Conservation (phyloP, 805 yeast species). For the Phaffomyces thermotolerans region DNA sequence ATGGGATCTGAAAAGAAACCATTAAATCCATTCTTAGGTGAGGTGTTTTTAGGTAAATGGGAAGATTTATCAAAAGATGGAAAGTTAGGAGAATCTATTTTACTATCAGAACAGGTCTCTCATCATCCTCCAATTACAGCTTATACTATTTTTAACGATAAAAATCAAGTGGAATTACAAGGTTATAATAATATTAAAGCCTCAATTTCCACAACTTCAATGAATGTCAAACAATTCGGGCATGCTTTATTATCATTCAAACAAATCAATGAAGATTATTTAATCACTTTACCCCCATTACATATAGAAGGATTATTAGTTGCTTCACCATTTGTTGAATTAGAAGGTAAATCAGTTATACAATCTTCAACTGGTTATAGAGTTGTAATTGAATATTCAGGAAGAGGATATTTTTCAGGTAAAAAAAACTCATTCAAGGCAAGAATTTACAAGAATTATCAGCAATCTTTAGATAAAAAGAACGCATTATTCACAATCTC, state of each 20-base stretch:
- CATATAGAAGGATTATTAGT: conserved; percentile 90
- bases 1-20: conserved; percentile 98
- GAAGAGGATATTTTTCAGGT: conserved; percentile 93
- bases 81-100: conserved; percentile 64
- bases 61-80: conserved; percentile 40
- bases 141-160: conserved; percentile 70
- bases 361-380: conserved; percentile 75
- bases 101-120: conserved; percentile 87
- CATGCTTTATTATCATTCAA: conserved; percentile 71
- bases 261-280: conserved; percentile 57
- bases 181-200: conserved; percentile 91
- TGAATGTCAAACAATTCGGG: conserved; percentile 87
- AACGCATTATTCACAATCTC: conserved; percentile 69
- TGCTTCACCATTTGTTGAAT: conserved; percentile 91
- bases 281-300: conserved; percentile 86
- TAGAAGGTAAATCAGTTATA: conserved; percentile 82
- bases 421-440: conserved; percentile 92
- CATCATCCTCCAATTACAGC: conserved; percentile 99
- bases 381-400: conserved; percentile 71
- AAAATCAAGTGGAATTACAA: conserved; percentile 59
- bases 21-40: conserved; percentile 92
- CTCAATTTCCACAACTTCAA: conserved; percentile 67
- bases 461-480: conserved; percentile 43
- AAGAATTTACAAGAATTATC: conserved; percentile 52
- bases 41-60: conserved; percentile 90